Evolutionary conservation across 768 basidiomycete species (phyloP).

Genomic region (Phylloporus sp.): DNA sequence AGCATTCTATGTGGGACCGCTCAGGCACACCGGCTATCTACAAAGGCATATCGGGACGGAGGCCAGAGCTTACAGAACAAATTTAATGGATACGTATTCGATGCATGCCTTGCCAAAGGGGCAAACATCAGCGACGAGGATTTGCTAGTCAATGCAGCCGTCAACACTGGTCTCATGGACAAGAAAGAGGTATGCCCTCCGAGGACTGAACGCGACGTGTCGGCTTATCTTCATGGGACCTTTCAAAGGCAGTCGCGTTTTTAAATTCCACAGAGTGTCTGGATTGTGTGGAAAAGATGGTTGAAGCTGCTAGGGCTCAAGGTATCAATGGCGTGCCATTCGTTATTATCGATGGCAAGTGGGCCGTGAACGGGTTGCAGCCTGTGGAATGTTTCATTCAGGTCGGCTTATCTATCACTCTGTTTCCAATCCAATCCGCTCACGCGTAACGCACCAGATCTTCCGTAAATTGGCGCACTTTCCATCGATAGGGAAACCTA

Average conservation of each 20-base stretch:
- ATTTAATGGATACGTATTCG: slow-evolving; percentile 36
- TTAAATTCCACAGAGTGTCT: slow-evolving; percentile 35
- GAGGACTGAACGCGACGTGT: neutral
- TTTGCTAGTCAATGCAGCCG: slow-evolving; percentile 35
- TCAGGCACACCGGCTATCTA: slow-evolving; percentile 41
- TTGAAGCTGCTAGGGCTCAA: slow-evolving; percentile 35
- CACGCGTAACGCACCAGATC: slow-evolving; percentile 16
- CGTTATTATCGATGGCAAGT: slow-evolving; percentile 43
- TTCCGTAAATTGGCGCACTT: slow-evolving; percentile 28
- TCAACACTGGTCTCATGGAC: slow-evolving; percentile 33
- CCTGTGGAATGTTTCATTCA: slow-evolving; percentile 37
- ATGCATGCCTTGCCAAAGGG: slow-evolving; percentile 36
- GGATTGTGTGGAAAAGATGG: slow-evolving; percentile 37
- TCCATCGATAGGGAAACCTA: neutral
- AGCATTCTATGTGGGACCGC: slow-evolving; percentile 37
- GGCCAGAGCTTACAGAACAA: slow-evolving; percentile 36
- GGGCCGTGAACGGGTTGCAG: slow-evolving; percentile 44
- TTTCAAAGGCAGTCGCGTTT: slow-evolving; percentile 37
- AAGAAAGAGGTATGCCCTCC: slow-evolving; percentile 29
- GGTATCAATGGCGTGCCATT: slow-evolving; percentile 51
- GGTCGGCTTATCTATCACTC: slow-evolving; percentile 13
- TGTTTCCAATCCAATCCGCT: neutral
- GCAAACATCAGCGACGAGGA: slow-evolving; percentile 33
- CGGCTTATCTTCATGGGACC: neutral
- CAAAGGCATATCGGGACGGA: slow-evolving; percentile 37